Conservation (phyloP, 768 basidiomycete genomes). For the Leccinum barrowsii region DNA sequence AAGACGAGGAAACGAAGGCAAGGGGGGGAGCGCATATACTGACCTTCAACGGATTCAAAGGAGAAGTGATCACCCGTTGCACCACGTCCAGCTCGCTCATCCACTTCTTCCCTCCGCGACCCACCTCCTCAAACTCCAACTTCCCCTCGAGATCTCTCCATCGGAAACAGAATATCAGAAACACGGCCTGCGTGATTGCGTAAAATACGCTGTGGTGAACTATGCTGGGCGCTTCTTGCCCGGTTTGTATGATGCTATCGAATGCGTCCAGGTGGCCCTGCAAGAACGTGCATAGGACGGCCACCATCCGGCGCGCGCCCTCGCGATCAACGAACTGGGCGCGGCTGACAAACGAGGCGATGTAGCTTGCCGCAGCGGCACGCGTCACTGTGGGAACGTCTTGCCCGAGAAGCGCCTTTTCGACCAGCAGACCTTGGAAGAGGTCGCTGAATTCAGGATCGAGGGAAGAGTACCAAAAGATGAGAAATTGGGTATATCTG, state of each 20-base stretch:
- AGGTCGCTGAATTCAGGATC: slow-evolving; percentile 86
- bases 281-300: slow-evolving; percentile 85
- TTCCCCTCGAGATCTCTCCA: slow-evolving; percentile 75
- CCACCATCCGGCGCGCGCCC: slow-evolving; percentile 67
- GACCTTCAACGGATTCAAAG: slow-evolving; percentile 82
- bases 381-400: slow-evolving; percentile 71
- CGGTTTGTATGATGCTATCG: slow-evolving; percentile 45
- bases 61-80: slow-evolving; percentile 74
- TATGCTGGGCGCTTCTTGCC: slow-evolving; percentile 30
- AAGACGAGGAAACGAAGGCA: background rate
- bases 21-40: background rate
- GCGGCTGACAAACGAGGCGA: slow-evolving; percentile 87
- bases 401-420: slow-evolving; percentile 71
- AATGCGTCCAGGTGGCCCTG: slow-evolving; percentile 72
- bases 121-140: slow-evolving; percentile 56
- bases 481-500: slow-evolving; percentile 93
- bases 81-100: slow-evolving; percentile 75
- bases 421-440: slow-evolving; percentile 93
- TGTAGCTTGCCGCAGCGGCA: slow-evolving; percentile 90
- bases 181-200: slow-evolving; percentile 86
- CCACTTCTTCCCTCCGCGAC: slow-evolving; percentile 65
- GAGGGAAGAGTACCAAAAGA: slow-evolving; percentile 94
- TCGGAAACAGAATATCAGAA: slow-evolving; percentile 96
- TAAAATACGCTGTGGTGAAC: slow-evolving; percentile 77
- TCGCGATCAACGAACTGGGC: slow-evolving; percentile 81